Conservation (phyloP, 31 red algal species). For the Asparagopsis taxiformis region DNA sequence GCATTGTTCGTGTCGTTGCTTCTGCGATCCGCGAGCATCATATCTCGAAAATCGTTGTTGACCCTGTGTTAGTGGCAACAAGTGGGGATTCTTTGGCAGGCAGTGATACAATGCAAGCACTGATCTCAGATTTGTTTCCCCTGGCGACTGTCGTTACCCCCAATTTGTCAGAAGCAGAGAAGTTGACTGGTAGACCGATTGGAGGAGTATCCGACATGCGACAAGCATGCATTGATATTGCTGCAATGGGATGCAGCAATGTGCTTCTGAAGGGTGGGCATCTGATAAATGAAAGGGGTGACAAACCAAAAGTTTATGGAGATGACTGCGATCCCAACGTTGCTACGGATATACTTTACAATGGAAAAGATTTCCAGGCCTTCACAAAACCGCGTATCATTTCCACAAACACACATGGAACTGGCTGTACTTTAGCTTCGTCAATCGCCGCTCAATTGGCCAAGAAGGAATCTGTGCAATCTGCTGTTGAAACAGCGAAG, state of each 20-base stretch:
- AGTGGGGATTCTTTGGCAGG: conserved; percentile 64
- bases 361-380: conserved; percentile 56
- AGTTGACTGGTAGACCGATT: conserved; percentile 57
- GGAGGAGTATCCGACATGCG: conserved; percentile 49
- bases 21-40: conserved; percentile 12
- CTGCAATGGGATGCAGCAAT: conserved; percentile 41
- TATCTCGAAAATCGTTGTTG: conserved; percentile 60
- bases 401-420: conserved; percentile 89
- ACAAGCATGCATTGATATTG: conserved; percentile 31
- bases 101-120: conserved; percentile 28
- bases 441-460: conserved; percentile 86
- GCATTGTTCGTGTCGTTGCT: conserved; percentile 36
- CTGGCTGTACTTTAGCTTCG: conserved; percentile 91
- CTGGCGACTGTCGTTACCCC: conserved; percentile 89
- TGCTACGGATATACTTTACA: conserved; percentile 81
- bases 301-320: background rate
- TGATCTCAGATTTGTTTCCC: conserved; percentile 73
- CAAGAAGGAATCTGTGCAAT: conserved; percentile 43
- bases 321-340: conserved; percentile 7
- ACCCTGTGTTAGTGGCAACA: conserved; percentile 90
- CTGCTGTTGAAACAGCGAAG: conserved; percentile 74
- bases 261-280: conserved; percentile 98
- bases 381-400: conserved; percentile 59
- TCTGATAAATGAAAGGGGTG: background rate
- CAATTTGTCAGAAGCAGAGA: conserved; percentile 84